These are phyloP conservation scores for Picochlorum sp. DNA, from an alignment of 139 green algal species.

Conservation along the genomic window DNA sequence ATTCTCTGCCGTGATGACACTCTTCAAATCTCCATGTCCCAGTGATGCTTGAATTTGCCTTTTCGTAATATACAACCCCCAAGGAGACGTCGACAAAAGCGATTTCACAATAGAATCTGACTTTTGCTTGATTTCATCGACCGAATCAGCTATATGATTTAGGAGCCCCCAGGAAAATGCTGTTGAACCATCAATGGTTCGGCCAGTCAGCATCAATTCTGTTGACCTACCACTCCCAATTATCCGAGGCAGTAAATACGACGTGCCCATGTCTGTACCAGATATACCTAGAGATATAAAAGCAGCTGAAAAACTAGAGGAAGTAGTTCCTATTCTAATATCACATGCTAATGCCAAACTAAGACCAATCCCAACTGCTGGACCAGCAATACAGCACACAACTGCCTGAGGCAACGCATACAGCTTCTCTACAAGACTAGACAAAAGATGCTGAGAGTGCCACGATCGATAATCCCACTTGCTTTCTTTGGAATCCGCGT, in stretches of 20 bases:
- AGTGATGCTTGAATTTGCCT: slow-evolving; percentile 23
- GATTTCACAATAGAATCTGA: slow-evolving; percentile 2
- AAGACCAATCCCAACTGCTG: slow-evolving; percentile 19
- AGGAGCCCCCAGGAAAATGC: slow-evolving; percentile 23
- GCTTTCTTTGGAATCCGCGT: background rate
- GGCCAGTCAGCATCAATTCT: slow-evolving; percentile 31
- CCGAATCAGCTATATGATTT: slow-evolving; percentile 15
- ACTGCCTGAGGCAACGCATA: slow-evolving; percentile 11
- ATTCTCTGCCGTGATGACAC: slow-evolving; percentile 17
- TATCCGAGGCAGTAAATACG: slow-evolving; percentile 20
- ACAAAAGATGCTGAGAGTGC: slow-evolving; percentile 26
- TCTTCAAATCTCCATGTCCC: slow-evolving; percentile 11
- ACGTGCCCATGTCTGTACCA: slow-evolving; percentile 26
- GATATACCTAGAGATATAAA: slow-evolving; percentile 30
- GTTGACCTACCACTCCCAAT: slow-evolving; percentile 18
- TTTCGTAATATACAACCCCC: slow-evolving; percentile 26
- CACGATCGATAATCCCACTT: slow-evolving; percentile 29
- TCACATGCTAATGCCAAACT: slow-evolving; percentile 23
- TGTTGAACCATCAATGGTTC: slow-evolving; percentile 7
- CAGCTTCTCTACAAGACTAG: slow-evolving; percentile 27
- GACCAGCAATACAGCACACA: slow-evolving; percentile 1
- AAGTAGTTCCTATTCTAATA: slow-evolving; percentile 11
- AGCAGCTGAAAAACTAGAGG: slow-evolving; percentile 13
- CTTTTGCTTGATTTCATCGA: background rate
- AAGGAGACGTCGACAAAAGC: slow-evolving; percentile 7